Evolutionary conservation across 768 basidiomycete genomes (phyloP), one percentile per base, ranked within the genome.

Genomic region (Megacollybia marginata): DNA sequence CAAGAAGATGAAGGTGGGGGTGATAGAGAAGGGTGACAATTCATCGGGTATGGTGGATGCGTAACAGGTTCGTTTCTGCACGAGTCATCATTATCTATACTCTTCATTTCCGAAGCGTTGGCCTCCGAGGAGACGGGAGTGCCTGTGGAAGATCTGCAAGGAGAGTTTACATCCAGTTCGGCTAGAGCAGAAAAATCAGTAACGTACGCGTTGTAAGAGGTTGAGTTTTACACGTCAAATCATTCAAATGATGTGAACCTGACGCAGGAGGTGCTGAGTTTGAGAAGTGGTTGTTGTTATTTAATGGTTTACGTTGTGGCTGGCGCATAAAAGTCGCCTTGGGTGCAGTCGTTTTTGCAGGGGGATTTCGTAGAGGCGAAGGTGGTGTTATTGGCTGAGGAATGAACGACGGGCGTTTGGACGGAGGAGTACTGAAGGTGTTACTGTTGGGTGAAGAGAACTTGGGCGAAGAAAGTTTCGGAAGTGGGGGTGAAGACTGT

Each of bases 371-470:
- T 35, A 63, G 62, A 2, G 74, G 73, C 5, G 72, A 70, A 16
- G 77, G 73, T 1, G 76, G 72, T 16, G 70, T 62, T 36, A 74
- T 64, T 8, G 76, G 72, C 51, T 84, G 84, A 42, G 83, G 82
- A 44, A 85, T 83, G 57, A 80, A 80, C 5, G 84, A 79, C 7
- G 76, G 69, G 49, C 78, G 79, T 63, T 78, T 82, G 19, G 65
- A 67, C 4, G 80, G 76, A 40, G 80, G 77, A 1, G 75, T 5
- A 66, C 57, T 58, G 52, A 69, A 31, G 44, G 55, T 55, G 43
- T 33, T 48, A 32, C 42, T 59, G 19, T 60, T 54, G 18, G 15
- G 64, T 56, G 40, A 68, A 57, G 3, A 56, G 57, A n/a, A 54
- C 52, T 44, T 54, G 13, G 54, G 44, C 1, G 50, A 40, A 20